Base-by-base conservation (phyloP, 1,284 basidiomycete species). In the Moesziomyces globuligerus region DNA sequence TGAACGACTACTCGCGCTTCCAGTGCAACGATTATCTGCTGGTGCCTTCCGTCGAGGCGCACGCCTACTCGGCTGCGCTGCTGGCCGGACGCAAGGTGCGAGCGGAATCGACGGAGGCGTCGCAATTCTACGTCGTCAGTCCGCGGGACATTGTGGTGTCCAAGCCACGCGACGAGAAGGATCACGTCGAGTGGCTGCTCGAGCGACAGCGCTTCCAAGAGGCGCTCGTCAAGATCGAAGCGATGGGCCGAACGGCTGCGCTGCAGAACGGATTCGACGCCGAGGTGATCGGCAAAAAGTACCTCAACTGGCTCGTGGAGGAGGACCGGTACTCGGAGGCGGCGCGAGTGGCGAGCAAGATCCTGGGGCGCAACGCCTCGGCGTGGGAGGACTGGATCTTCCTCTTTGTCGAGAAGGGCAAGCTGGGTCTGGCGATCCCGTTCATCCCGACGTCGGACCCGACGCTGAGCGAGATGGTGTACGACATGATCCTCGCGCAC, bases 381-480 rank as follows among this genome's bases (percentile, higher is more conserved):
- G 87, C 88, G 17, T 99, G 96, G 96, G 94, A 98, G 81, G 89
- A 91, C 76, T 96, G 92, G 90, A 91, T 98, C 80, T 95, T 96
- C 79, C 85, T 89, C 9, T 98, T 96, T 79, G 91, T 91, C 0
- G 90, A 94, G 81, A 89, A 90, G 74, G 87, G 88, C 29, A 89
- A 93, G 62, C 84, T 98, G 15, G 75, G 94, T 90, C 86, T 88
- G 4, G 91, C 98, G 59, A 93, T 97, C 43, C 94, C 94, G 0
- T 90, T 88, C 76, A 88, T 98, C 0, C 96, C 96, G 0, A 93
- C 90, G 0, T 86, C 90, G 25, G 85, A 88, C 5, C 95, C 94
- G 0, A 89, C 88, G 47, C 86, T 98, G 13, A 88, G 90, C 43
- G 89, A 89, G 70, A 82, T 93, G 25, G 91, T 96, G 4, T 99